phyloP scores from a whole-genome alignment of 176 grass and related monocot species.

The Hsuehochloa calcarea region DNA sequence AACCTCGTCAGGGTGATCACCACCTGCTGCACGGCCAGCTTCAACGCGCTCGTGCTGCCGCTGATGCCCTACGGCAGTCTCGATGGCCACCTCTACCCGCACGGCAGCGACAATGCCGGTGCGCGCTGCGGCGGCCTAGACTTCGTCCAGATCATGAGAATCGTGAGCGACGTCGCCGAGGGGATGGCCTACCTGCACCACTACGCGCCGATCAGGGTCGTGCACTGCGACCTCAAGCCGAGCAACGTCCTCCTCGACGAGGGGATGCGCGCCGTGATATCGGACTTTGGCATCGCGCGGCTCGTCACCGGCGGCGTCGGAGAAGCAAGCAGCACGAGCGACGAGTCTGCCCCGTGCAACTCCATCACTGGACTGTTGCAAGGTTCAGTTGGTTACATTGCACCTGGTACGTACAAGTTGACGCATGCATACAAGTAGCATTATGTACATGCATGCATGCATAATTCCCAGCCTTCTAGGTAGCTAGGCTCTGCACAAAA shows the following conservation, averaged over 20 bases:
- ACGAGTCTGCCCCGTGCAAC: constrained; percentile 57
- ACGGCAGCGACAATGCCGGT: not conserved
- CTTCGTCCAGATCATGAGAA: constrained; percentile 54
- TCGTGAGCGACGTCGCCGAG: constrained; percentile 76
- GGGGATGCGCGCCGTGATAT: constrained; percentile 73
- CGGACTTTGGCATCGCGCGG: constrained; percentile 81
- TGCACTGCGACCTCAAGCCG: constrained; percentile 89
- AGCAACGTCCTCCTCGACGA: constrained; percentile 87
- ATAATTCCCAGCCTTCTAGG: not conserved
- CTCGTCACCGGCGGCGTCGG: constrained; percentile 43
- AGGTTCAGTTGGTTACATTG: constrained; percentile 85
- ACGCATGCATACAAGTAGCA: not conserved
- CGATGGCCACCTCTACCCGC: constrained; percentile 60
- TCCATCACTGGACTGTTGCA: constrained; percentile 83
- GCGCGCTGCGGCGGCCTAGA: constrained; percentile 18
- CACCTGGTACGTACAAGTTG: constrained; percentile 62
- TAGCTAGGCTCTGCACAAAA: not conserved
- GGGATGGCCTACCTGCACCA: constrained; percentile 92
- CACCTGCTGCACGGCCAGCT: constrained; percentile 70
- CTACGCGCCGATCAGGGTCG: constrained; percentile 71
- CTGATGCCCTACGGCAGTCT: constrained; percentile 77
- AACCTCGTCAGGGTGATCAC: constrained; percentile 83
- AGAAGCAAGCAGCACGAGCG: constrained; percentile 22
- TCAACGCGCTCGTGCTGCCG: constrained; percentile 81
- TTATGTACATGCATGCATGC: not conserved